phyloP scores from a whole-genome alignment of 495 filamentous ascomycete genomes.

The Tuber umbilicatum region DNA sequence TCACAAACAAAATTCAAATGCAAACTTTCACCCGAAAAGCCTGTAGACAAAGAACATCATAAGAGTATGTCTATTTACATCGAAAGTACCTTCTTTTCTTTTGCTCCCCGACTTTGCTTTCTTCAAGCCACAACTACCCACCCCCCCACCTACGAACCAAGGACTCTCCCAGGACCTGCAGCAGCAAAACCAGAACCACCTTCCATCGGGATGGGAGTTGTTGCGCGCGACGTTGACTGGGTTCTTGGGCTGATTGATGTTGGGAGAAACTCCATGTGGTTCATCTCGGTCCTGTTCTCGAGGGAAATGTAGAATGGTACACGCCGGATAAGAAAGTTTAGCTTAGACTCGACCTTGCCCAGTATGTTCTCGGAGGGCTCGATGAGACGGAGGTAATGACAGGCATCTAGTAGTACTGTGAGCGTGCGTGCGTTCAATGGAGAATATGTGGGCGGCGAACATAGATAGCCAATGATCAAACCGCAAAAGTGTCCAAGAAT shows the following conservation, averaged over 20 bases:
- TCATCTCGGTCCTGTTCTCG: conserved; percentile 36
- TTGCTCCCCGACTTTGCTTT: background rate
- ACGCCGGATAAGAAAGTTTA: conserved; percentile 30
- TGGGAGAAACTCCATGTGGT: conserved; percentile 36
- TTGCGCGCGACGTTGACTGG: conserved; percentile 1
- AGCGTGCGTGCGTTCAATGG: background rate
- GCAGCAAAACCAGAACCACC: conserved; percentile 14
- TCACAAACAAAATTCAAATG: background rate
- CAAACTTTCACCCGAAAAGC: background rate
- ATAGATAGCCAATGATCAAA: conserved; percentile 72
- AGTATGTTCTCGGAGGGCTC: conserved; percentile 42
- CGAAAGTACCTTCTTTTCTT: background rate
- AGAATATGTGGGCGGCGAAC: conserved; percentile 49
- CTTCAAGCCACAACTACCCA: background rate
- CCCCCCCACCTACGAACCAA: conserved; percentile 12
- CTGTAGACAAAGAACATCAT: background rate
- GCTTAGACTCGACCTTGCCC: conserved; percentile 28
- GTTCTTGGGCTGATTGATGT: conserved; percentile 21
- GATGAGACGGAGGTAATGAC: conserved; percentile 36
- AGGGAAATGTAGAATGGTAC: conserved; percentile 36
- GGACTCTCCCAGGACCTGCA: conserved; percentile 20
- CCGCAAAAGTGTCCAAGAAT: conserved; percentile 82
- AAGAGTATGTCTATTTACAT: conserved; percentile 14
- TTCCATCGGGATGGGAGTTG: conserved; percentile 5
- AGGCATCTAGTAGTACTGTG: conserved; percentile 31